Percentiles rank a stretch among this genome's conserved stretches.
Evolutionary conservation across 257 asterid species (phyloP).

Genomic region (Phtheirospermum japonicum): DNA sequence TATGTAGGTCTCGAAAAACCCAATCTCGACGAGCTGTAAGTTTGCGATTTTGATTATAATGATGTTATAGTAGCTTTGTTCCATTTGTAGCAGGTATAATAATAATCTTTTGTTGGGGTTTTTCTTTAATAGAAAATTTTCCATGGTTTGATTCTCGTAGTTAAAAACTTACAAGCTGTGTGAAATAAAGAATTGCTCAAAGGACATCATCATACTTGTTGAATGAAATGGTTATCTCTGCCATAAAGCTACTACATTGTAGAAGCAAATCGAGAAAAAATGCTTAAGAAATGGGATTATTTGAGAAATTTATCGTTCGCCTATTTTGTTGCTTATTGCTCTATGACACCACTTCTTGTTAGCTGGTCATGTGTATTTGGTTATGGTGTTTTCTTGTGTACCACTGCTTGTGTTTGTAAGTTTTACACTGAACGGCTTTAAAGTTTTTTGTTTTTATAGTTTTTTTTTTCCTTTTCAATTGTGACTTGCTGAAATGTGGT

Average conservation of each 20-base stretch:
- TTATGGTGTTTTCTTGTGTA: neutral
- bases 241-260: neutral
- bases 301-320: neutral
- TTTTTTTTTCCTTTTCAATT: no score
- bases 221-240: constrained; percentile 5
- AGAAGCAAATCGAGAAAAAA: neutral
- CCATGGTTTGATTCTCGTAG: neutral
- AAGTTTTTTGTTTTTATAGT: no score
- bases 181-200: neutral
- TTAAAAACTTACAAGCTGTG: neutral
- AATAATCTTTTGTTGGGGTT: neutral
- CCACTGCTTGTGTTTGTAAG: neutral
- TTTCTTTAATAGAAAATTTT: constrained; percentile 4
- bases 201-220: neutral
- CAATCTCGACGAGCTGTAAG: constrained; percentile 26
- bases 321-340: neutral
- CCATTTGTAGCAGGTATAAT: constrained; percentile 5
- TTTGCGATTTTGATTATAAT: constrained; percentile 19
- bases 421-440: no score
- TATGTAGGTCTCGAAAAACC: constrained; percentile 25
- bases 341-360: neutral
- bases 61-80: constrained; percentile 4
- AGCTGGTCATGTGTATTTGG: neutral
- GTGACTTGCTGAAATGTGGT: no score
- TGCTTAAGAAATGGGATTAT: neutral